Evolutionary conservation across 2,329 filamentous ascomycete species (phyloP), one percentile per base, ranked within the genome.

Genomic region (Fusarium oxysporum): DNA sequence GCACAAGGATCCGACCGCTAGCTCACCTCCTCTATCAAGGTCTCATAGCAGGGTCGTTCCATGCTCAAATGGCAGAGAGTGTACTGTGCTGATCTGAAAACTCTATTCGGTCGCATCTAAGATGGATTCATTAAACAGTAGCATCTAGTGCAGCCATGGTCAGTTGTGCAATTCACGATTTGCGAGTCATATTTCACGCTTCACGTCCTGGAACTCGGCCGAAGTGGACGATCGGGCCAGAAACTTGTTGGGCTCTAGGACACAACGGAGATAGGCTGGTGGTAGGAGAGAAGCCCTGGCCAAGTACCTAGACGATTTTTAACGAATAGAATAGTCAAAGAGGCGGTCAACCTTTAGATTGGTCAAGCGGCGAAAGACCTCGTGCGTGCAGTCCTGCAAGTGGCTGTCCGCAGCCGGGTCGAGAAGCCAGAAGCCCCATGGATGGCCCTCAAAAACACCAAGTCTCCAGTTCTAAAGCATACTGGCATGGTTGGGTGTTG

Each of bases 91-190:
- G 45, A 47, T 57, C 57, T 55, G 33, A 43, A 67, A 75, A 70
- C 56, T 56, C 56, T 64, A 77, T 76, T 77, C 75, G 76, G 72
- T 72, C 57, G 60, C 21, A 62, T 58, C 53, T 59, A 48, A 74
- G 74, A 76, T 75, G 75, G 65, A 50, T 70, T 77, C 72, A 77
- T 77, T 66, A 77, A 77, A 77, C 73, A 62, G 48, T 56, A n/a
- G n/a, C 40, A 43, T 47, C 43, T 77, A 76, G 75, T 75, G 70
- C 62, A 65, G 64, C 68, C 64, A 66, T 72, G 70, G 64, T 66
- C 60, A 59, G 61, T 68, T 44, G 65, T 51, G 61, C 19, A 73
- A 70, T 73, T 70, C 70, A 67, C 65, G 53, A 55, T 50, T 72
- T 69, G 65, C 72, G 72, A 75, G 73, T 76, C 70, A 74, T 60